Evolutionary conservation across 2,329 filamentous ascomycete genomes (phyloP), one percentile per base, ranked within the genome.

Genomic region (Cercospora beticola): DNA sequence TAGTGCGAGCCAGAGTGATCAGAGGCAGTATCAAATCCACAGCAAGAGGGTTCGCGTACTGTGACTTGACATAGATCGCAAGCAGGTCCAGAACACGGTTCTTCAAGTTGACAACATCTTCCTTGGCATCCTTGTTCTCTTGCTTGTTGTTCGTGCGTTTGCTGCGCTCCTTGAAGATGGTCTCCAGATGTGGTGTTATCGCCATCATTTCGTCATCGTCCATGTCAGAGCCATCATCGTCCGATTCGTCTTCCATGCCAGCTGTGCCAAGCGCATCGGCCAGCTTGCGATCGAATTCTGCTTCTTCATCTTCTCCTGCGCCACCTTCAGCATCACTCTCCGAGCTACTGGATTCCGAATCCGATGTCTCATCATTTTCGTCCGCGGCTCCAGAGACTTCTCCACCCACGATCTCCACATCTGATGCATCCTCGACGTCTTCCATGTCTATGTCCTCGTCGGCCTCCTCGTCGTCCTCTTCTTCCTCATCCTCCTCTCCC

Each of bases 161-260:
- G 78, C 92, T 90, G 60, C 90, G 89, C 72, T 94, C 89, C 72
- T 89, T 89, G 85, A 98, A 96, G 70, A 97, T 92, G 71, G 92
- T 92, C 62, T 89, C 88, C 4, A 99, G 87, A 76, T 94, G 90
- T 10, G 87, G 87, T 75, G 98, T 94, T 16, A 98, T 84, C 3
- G 89, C 89, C 81, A 97, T 89, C 95, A 98, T 98, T 78, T 97
- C 91, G 18, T 94, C 93, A 81, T 98, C 94, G 70, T 93, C 91
- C 93, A 99, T 97, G 80, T 97, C 92, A 2, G 87, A 89, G 69
- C 87, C 87, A 23, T 83, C 81, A 68, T 91, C 90, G 12, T 84
- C 84, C 9, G 86, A 86, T 31, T 88, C 88, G 0, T 86, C 85
- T 23, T 85, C 82, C 23, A 82, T 80, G 21, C 81, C 81, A 59